phyloP scores from a whole-genome alignment of 148 eudicot species.

The Gaultheria prostrata region DNA sequence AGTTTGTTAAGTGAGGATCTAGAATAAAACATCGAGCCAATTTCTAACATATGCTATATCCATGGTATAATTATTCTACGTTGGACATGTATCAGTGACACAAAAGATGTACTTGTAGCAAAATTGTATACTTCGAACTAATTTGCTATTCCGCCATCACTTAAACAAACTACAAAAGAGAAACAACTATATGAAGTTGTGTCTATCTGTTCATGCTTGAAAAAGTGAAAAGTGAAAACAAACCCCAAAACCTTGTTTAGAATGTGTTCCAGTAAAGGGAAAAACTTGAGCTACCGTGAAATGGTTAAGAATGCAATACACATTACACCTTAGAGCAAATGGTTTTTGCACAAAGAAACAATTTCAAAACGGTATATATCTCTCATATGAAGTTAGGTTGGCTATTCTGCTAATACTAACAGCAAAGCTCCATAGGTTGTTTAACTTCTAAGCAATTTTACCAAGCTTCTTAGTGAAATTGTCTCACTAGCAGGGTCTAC shows the following conservation, averaged over 20 bases:
- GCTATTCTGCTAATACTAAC: background rate
- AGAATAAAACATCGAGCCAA: background rate
- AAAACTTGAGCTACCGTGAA: background rate
- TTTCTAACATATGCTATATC: background rate
- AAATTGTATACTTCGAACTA: background rate
- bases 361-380: background rate
- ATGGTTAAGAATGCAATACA: background rate
- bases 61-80: too few relatives aligned
- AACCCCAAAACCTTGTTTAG: background rate
- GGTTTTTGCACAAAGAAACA: background rate
- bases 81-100: background rate
- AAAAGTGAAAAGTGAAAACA: background rate
- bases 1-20: background rate
- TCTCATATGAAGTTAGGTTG: background rate
- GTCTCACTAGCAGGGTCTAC: conserved; percentile 15
- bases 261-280: too few relatives aligned
- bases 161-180: background rate
- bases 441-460: background rate
- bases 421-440: background rate
- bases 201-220: background rate
- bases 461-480: conserved; percentile 25
- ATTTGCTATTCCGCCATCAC: background rate
- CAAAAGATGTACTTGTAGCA: background rate
- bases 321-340: background rate
- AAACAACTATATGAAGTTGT: background rate